Base-by-base conservation (phyloP, 2,329 filamentous ascomycete genomes). In the Penicillium rolfsii region DNA sequence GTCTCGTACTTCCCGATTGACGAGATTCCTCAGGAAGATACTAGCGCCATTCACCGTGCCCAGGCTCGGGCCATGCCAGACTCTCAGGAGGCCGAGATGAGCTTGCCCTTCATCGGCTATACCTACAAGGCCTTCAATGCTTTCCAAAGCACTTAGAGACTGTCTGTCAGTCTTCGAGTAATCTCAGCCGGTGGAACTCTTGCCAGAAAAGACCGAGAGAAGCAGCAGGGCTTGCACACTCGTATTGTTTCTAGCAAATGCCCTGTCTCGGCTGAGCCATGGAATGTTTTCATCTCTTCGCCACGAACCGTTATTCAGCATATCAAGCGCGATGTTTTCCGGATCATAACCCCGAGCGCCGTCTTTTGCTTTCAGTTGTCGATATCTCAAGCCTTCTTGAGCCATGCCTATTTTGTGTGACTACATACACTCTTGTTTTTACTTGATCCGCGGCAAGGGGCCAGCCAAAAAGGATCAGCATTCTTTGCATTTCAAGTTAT, bases 1-100 rank as follows among this genome's bases (percentile, higher is more conserved):
- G 97, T 95, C 22, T 94, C 93, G 50, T 98, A 99, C 83, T 99
- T 99, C 87, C 95, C 95, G 9, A 97, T 93, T 55, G 95, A 99
- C 74, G 95, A 99, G 79, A 97, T 99, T 74, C 93, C 96, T 71
- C 94, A 98, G 82, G 94, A 93, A 58, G 93, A 97, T 77, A 97
- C 93, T 66, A 92, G 91, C 58, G 95, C 93, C 26, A 85, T 91
- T 67, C 85, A 97, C 72, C 91, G 92, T 75, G 91, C 91, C 22
- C 91, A 96, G 77, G 91, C 91, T 53, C 85, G 89, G 65, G 88
- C 89, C 62, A 84, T 88, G 71, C 87, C 87, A 55, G 82, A 84
- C 9, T 91, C 94, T 69, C 91, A 96, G 75, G 89, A 92, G 65
- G 92, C 93, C 3, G 94, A 97, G 80, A 93, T 97, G 87, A 96